phyloP scores from a whole-genome alignment of 2,329 filamentous ascomycete species.

The Dothideomycetidae sp. region DNA sequence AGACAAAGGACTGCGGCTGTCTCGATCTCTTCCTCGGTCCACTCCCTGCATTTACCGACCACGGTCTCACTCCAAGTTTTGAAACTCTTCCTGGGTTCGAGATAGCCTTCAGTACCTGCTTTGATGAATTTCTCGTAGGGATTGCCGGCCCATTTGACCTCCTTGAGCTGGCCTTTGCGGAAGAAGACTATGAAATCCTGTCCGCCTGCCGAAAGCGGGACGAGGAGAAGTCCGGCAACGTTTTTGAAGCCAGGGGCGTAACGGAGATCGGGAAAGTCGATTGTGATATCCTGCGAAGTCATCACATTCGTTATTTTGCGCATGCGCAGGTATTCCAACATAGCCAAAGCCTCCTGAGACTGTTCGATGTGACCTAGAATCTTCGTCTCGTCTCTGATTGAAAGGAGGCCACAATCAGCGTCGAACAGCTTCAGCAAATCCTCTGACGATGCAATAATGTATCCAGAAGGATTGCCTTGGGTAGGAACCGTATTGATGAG shows the following conservation, averaged over 20 bases:
- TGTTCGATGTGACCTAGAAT: constrained; percentile 61
- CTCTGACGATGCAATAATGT: constrained; percentile 80
- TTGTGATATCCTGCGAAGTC: constrained; percentile 58
- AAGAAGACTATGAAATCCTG: constrained; percentile 86
- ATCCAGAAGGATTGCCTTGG: constrained; percentile 68
- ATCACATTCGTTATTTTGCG: constrained; percentile 60
- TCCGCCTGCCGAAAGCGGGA: constrained; percentile 62
- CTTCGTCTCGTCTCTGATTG: constrained; percentile 79
- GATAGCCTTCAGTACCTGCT: constrained; percentile 55
- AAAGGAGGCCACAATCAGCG: constrained; percentile 73
- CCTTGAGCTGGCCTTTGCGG: constrained; percentile 57
- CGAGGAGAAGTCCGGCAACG: constrained; percentile 66
- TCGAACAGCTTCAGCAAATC: constrained; percentile 73
- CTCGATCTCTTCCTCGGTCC: constrained; percentile 79
- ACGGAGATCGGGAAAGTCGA: constrained; percentile 67
- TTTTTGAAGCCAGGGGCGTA: constrained; percentile 67
- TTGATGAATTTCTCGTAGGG: constrained; percentile 67
- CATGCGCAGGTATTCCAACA: constrained; percentile 74
- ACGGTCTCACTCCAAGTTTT: constrained; percentile 70
- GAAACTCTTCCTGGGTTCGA: constrained; percentile 70
- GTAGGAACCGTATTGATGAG: constrained; percentile 76
- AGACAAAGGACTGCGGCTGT: constrained; percentile 77
- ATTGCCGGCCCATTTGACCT: constrained; percentile 77
- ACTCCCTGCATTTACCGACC: constrained; percentile 68
- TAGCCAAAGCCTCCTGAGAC: constrained; percentile 67